These are phyloP conservation scores for Suhomyces kilbournensis DNA, from an alignment of 805 yeast genomes.

Conservation along the genomic window DNA sequence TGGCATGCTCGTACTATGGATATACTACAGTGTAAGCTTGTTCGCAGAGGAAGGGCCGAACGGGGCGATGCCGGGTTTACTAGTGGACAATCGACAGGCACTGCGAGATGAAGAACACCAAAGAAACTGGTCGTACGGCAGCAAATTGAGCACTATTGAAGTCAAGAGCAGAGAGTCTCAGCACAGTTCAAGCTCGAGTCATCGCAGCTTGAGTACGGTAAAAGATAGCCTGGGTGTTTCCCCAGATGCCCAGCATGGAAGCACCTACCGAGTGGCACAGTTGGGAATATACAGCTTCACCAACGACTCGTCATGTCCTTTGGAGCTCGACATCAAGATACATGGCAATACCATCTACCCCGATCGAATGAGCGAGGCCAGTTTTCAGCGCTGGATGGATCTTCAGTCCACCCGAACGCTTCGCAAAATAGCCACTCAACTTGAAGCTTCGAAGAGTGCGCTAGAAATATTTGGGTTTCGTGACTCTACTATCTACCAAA, in stretches of 20 bases:
- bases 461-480: background rate
- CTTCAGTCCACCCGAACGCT: background rate
- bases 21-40: background rate
- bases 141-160: background rate
- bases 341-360: background rate
- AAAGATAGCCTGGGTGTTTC: no score
- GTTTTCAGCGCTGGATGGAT: background rate
- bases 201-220: no score
- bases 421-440: background rate
- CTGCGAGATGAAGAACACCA: background rate
- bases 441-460: background rate
- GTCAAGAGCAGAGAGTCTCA: background rate
- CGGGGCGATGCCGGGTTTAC: no score
- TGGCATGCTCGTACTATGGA: background rate
- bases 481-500: background rate
- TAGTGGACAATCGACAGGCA: background rate
- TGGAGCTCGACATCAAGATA: background rate
- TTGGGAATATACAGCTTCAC: background rate
- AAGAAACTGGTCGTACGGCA: background rate
- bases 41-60: background rate
- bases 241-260: background rate
- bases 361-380: background rate
- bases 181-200: background rate
- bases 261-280: background rate
- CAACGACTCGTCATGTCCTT: background rate